Evolutionary conservation across 2,329 filamentous ascomycete species (phyloP), one percentile per base, ranked within the genome.

Genomic region (Colletotrichum horii): DNA sequence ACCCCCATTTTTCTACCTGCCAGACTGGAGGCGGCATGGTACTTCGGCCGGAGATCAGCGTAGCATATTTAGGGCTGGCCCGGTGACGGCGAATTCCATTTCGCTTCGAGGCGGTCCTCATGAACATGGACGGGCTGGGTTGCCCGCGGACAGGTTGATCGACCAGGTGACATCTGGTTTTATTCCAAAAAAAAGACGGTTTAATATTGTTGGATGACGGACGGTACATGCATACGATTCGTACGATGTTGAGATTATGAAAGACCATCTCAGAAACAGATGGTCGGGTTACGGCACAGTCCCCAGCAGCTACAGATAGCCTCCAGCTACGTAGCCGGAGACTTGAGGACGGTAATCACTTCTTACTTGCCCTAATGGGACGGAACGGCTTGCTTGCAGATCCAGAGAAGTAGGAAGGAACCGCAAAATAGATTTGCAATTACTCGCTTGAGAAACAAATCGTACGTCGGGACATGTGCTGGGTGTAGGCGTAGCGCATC

Each of bases 221-320:
- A 70, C 55, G 75, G 78, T 75, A 78, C 61, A 76, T 76, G 76
- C 76, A 77, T 66, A 75, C 56, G 77, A 78, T 77, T 77, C 62
- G 76, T 70, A 77, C 70, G 64, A 76, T 38, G n/a, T 26, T 28
- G 52, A 75, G 30, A 58, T 62, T 34, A 62, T 62, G 65, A 69
- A 28, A 16, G 48, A 30, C 64, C 48, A 58, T 69, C 26, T 52
- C 12, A 34, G 19, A 28, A 28, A 19, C 56, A 28, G 65, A 58
- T 60, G 73, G 61, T 66, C 52, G 24, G 32, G 32, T 36, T 19
- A 72, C 24, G 56, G 56, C 34, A 38, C 15, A 26, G 12, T n/a
- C 28, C 30, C 28, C 12, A 56, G 22, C 64, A 36, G 26, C n/a
- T 68, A 64, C 12, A 22, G 36, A 34, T 7, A 34, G 36, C 36